Evolutionary conservation across 305 asterid species (phyloP).

Genomic region (Euphrasia arctica): DNA sequence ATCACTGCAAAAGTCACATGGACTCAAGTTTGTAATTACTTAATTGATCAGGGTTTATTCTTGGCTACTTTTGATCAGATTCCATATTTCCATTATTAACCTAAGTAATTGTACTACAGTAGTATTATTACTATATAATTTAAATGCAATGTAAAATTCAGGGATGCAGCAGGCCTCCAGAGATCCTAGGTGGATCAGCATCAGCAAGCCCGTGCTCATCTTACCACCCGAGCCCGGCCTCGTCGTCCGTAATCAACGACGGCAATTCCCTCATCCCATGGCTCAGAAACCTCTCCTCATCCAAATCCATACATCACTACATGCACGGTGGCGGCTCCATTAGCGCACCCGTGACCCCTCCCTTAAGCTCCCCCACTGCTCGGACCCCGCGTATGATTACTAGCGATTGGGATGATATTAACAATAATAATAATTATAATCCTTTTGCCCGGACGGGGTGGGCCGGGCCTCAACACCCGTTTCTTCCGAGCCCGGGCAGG

Average conservation of each 20-base stretch:
- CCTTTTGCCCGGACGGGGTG: constrained; percentile 34
- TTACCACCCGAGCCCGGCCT: constrained; percentile 63
- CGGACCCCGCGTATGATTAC: constrained; percentile 45
- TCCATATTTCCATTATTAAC: too few species aligned
- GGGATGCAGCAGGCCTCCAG: constrained; percentile 74
- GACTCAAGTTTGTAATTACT: background rate
- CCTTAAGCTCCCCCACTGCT: constrained; percentile 72
- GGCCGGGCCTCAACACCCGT: constrained; percentile 46
- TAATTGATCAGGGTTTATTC: too few species aligned
- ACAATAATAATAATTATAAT: too few species aligned
- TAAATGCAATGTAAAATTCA: constrained; percentile 1
- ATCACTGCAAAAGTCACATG: constrained; percentile 27
- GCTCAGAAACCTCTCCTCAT: constrained; percentile 79
- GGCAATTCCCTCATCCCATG: constrained; percentile 81
- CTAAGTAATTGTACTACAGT: too few species aligned
- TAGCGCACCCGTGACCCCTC: constrained; percentile 91
- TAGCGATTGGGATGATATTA: constrained; percentile 30
- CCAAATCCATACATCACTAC: constrained; percentile 44
- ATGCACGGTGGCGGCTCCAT: constrained; percentile 65
- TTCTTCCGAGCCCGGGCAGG: constrained; percentile 70
- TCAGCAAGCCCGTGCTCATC: constrained; percentile 68
- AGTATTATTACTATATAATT: too few species aligned
- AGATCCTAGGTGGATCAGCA: constrained; percentile 46
- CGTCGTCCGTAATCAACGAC: constrained; percentile 48
- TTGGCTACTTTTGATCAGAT: too few species aligned